A percentile compares a stretch with the other conserved stretches of the same genome.
Conservation (phyloP, 1,139 yeast species). For the Yamadazyma friedrichii region DNA sequence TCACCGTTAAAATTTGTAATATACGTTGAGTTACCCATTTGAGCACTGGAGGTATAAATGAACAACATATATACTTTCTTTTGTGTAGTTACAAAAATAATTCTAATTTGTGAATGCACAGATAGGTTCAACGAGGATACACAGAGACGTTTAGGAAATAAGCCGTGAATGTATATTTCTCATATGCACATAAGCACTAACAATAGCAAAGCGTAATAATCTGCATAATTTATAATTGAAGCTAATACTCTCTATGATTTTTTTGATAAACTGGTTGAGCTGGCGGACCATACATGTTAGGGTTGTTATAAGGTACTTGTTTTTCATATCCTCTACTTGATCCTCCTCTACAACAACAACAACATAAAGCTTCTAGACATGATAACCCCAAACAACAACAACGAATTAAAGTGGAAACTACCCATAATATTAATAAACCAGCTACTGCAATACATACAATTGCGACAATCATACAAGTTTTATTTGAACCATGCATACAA, state of each 20-base stretch:
- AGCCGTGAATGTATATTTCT: no score
- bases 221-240: no score
- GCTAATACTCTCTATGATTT: neutral
- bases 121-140: no score
- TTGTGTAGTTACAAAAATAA: no score
- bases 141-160: no score
- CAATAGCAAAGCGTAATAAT: no score
- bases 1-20: no score
- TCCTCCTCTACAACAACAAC: conserved; percentile 43
- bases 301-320: conserved; percentile 27
- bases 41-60: no score
- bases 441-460: conserved; percentile 73
- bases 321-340: conserved; percentile 16
- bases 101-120: no score
- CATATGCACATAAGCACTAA: no score
- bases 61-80: no score
- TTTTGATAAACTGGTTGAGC: conserved; percentile 17
- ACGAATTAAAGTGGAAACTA: conserved; percentile 39
- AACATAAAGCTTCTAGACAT: conserved; percentile 46
- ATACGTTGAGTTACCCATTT: no score
- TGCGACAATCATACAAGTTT: conserved; percentile 70
- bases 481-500: conserved; percentile 64
- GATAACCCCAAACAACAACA: conserved; percentile 46
- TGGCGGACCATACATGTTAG: conserved; percentile 38
- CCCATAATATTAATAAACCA: conserved; percentile 42